Conservation (phyloP, 306 rosid genomes). For the Pyrus pyrifolia region DNA sequence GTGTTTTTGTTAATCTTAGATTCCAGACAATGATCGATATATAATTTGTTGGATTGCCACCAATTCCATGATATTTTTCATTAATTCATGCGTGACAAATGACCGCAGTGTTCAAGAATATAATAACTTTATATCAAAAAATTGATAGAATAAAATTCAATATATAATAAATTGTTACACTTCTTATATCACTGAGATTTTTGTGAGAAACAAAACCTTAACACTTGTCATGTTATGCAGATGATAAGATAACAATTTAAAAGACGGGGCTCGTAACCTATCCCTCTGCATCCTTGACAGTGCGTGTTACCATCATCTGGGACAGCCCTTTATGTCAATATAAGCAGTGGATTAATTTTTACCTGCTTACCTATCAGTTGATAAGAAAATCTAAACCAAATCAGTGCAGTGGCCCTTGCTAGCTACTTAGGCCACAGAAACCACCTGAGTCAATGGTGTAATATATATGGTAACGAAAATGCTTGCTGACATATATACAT, state of each 20-base stretch:
- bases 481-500: background rate
- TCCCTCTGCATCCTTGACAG: background rate
- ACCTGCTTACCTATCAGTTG: background rate
- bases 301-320: background rate
- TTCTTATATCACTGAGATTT: no score
- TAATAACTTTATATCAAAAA: no score
- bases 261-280: no score
- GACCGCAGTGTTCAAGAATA: background rate
- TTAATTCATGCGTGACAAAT: background rate
- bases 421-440: background rate
- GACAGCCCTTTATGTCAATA: background rate
- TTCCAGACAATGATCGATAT: conserved; percentile 1
- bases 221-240: no score
- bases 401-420: background rate
- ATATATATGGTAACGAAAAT: background rate
- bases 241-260: background rate
- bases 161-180: no score
- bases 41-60: conserved; percentile 9
- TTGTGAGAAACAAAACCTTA: background rate
- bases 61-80: background rate
- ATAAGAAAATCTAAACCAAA: background rate
- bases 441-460: background rate
- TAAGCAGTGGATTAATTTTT: no score
- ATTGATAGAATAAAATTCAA: no score
- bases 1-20: background rate